Evolutionary conservation across 305 asterid genomes (phyloP), one percentile per base, ranked within the genome.

Genomic region (Coffea humblotiana): DNA sequence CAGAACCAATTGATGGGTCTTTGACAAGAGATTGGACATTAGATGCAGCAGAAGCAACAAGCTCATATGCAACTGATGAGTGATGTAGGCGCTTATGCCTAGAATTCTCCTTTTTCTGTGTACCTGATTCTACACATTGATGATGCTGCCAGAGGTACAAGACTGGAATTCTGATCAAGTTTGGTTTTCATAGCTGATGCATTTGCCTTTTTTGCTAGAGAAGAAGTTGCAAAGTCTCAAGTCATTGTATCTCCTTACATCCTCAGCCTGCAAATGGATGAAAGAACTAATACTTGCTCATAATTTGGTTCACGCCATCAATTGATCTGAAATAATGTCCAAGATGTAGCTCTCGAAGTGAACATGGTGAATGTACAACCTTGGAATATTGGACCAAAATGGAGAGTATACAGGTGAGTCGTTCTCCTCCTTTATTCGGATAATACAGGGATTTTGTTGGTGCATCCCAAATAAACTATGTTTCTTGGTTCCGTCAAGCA

Each of bases 31-130:
- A 89, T 71, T 91, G 92, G 72, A 94, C 92, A 65, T 80, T 93
- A 66, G 90, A 87, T 9, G 98, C 97, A 29, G 98, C 98, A 0
- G 97, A 88, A 35, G 95, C 92, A 40, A 98, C 97, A 40, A 95
- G 92, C 77, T 88, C 92, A 58, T 95, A 95, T 29, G 98, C 98
- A 70, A 89, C 87, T 16, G 83, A 79, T 45, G 90, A 86, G 0
- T 85, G 86, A 68, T 68, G 72, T 23, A 75, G 79, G 71, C 77
- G 67, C 47, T 77, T 93, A 54, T 78, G 68, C 74, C 54, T 75
- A 3, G 73, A 40, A 47, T 80, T 78, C 68, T 71, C 78, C 37
- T 13, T 73, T 70, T 79, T 47, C 25, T 79, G 74, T 40, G 81
- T 48, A 32, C 16, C 35, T 67, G 79, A 70, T 74, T 69, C 54